Conservation (phyloP, 2,329 filamentous ascomycete species). For the Colletotrichum lupini region DNA sequence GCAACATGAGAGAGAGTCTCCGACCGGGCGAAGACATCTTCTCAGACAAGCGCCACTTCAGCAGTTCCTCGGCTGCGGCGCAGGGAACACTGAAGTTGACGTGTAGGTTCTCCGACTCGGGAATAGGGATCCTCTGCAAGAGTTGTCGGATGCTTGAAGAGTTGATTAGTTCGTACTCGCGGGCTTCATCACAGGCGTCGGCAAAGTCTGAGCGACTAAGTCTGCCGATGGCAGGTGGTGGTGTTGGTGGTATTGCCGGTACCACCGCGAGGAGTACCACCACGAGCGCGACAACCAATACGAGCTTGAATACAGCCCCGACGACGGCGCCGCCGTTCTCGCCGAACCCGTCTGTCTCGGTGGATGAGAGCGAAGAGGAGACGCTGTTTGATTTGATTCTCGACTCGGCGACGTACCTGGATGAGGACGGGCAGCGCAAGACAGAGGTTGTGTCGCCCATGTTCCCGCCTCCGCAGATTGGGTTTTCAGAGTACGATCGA, state of each 20-base stretch:
- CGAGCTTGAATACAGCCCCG: not conserved
- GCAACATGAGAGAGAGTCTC: conserved; percentile 29
- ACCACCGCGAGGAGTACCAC: not conserved
- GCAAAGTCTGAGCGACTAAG: not conserved
- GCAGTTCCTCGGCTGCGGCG: not conserved
- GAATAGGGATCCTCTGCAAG: conserved; percentile 26
- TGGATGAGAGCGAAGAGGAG: conserved; percentile 32
- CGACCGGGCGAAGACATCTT: conserved; percentile 22
- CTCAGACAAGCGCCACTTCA: not conserved
- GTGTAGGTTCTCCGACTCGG: conserved; percentile 31
- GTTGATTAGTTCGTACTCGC: conserved; percentile 31
- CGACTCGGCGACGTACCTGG: conserved; percentile 25
- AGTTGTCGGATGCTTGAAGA: conserved; percentile 32
- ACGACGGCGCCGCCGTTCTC: not conserved
- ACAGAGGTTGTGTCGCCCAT: conserved; percentile 7
- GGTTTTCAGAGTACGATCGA: not conserved
- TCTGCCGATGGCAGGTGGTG: not conserved
- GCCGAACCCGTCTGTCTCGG: not conserved
- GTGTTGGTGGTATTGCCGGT: no score
- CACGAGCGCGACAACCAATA: not conserved
- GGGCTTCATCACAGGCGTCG: conserved; percentile 22
- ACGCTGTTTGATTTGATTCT: conserved; percentile 30
- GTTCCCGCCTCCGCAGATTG: conserved; percentile 14
- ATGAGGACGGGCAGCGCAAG: conserved; percentile 22
- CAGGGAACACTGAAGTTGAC: not conserved